A percentile compares a stretch with the other conserved stretches of the same genome.
These are phyloP conservation scores for Anisodus tanguticus DNA, from an alignment of 257 asterid species.

Conservation along the genomic window DNA sequence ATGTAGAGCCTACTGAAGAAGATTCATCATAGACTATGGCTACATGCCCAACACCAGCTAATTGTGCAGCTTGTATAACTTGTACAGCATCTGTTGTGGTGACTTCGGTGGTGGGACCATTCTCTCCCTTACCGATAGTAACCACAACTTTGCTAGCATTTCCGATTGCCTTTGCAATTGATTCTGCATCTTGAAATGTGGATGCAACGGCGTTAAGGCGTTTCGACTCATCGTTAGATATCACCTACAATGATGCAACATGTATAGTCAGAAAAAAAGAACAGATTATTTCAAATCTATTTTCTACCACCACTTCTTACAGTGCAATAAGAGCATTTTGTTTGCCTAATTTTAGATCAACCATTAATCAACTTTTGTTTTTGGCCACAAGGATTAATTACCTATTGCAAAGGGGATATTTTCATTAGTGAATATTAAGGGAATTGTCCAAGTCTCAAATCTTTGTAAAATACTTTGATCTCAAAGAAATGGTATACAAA, in stretches of 20 bases:
- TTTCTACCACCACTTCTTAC: background rate
- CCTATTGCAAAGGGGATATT: background rate
- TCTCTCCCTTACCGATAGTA: conserved; percentile 72
- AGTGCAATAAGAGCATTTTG: background rate
- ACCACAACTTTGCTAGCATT: conserved; percentile 94
- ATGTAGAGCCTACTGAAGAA: conserved; percentile 47
- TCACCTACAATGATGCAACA: conserved; percentile 51
- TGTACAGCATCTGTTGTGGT: conserved; percentile 71
- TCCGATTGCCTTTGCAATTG: conserved; percentile 91
- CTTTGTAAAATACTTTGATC: background rate
- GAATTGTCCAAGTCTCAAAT: too few species aligned
- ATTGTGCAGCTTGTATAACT: conserved; percentile 77
- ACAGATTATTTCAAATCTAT: background rate
- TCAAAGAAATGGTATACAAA: background rate
- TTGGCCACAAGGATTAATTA: background rate
- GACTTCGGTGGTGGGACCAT: conserved; percentile 70
- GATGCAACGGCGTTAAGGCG: conserved; percentile 82
- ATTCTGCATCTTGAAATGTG: conserved; percentile 65
- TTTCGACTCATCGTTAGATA: conserved; percentile 73
- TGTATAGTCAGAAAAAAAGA: background rate
- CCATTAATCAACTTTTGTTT: background rate
- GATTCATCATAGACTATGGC: conserved; percentile 76
- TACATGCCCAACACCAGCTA: conserved; percentile 88
- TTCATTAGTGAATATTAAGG: background rate
- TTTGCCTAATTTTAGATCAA: background rate